Conservation (phyloP, 2,329 filamentous ascomycete genomes). For the Lizonia empirigonia region DNA sequence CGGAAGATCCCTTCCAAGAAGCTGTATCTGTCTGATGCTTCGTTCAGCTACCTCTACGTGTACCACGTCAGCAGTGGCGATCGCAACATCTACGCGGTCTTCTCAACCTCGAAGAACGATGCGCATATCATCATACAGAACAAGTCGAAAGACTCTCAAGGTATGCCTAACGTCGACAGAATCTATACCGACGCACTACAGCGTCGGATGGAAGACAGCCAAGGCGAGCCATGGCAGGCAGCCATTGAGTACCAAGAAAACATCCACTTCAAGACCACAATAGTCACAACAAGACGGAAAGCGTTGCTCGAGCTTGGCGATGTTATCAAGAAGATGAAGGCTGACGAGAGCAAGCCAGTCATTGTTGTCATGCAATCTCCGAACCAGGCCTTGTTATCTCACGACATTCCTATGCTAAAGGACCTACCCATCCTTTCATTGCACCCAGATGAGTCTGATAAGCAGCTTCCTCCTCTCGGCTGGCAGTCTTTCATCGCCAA, state of each 20-base stretch:
- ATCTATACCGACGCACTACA: conserved; percentile 80
- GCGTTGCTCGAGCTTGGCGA: conserved; percentile 88
- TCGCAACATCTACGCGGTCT: conserved; percentile 89
- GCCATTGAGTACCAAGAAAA: conserved; percentile 87
- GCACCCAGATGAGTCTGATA: conserved; percentile 81
- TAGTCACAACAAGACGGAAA: conserved; percentile 88
- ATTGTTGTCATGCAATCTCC: conserved; percentile 92
- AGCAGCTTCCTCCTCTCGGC: conserved; percentile 84
- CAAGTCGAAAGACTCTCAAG: conserved; percentile 77
- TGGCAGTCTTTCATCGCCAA: conserved; percentile 93
- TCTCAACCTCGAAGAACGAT: conserved; percentile 79
- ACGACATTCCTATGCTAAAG: conserved; percentile 81
- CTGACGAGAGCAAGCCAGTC: conserved; percentile 78
- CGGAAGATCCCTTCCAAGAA: conserved; percentile 69
- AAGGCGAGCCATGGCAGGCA: conserved; percentile 74
- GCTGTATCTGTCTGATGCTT: conserved; percentile 76
- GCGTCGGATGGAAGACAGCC: conserved; percentile 68
- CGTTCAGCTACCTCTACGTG: conserved; percentile 84
- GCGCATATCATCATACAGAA: conserved; percentile 90
- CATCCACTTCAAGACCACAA: conserved; percentile 81
- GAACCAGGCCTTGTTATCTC: conserved; percentile 77
- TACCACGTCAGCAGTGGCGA: conserved; percentile 93
- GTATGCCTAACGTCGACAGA: conserved; percentile 86
- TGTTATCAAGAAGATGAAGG: conserved; percentile 85
- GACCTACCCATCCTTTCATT: conserved; percentile 85